Base-by-base conservation (phyloP, 345 rosid species). In the Salix arbutifolia region DNA sequence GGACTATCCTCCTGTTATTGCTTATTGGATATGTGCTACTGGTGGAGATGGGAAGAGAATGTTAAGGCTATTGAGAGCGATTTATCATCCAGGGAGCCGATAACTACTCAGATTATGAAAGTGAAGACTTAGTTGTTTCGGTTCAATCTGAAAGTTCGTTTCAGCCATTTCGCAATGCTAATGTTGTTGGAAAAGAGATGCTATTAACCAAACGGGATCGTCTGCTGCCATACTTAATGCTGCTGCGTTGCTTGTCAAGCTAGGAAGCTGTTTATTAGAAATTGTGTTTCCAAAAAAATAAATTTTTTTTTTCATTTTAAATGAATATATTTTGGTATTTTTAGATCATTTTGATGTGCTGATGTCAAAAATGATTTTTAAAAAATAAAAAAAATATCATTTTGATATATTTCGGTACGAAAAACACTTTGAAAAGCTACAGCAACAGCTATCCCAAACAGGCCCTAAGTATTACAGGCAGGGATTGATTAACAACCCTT, bases 81-180 rank as follows among this genome's bases (percentile, higher is more conserved):
- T 76, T 44, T 85, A 81, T 69, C 88, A 85, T 76, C 86, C 86
- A 48, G 80, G 86, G 61, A 85, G 81, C 67, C 83, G 67, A 19
- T 85, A 85, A 70, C 71, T 85, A 11, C 7, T 38, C 83, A 0
- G 79, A 80, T 8, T 12, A 31, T 26, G 88, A 83, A 38, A 81
- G 77, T 53, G 70, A 23, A 50, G 69, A 61, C 4, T 58, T 85
- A 11, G 73, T 79, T 12, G 30, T 67, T 44, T 61, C 75, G 4
- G 30, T 83, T 18, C 64, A 78, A 44, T 85, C 86, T 16, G 76
- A 74, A 16, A 52, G 4, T 13, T 69, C 72, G 40, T 81, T 83
- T 40, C 62, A 23, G 33, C 42, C 67, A 52, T 83, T 81, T 50
- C 83, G 79, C 1, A 85, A 85, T 76, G 86, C 83, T 62, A 74